phyloP scores from a whole-genome alignment of 805 yeast genomes.

The Candida tammaniensis region DNA sequence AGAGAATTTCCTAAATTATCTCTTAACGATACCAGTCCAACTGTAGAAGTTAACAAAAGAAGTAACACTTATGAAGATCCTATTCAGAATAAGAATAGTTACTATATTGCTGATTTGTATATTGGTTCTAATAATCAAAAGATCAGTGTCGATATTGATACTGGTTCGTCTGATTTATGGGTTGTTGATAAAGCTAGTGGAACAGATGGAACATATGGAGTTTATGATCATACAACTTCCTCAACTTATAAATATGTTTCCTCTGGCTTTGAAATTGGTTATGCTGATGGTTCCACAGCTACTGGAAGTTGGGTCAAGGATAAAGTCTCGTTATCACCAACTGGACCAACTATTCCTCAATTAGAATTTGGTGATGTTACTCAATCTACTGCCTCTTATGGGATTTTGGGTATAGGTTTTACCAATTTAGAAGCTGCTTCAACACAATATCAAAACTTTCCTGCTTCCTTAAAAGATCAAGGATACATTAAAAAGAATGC shows the following conservation, averaged over 20 bases:
- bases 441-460: slow-evolving; percentile 30
- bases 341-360: slow-evolving; percentile 1
- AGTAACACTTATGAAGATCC: slow-evolving; percentile 4
- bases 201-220: slow-evolving; percentile 25
- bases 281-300: slow-evolving; percentile 49
- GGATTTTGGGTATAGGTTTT: slow-evolving; percentile 20
- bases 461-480: slow-evolving; percentile 27
- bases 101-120: slow-evolving; percentile 12
- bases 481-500: slow-evolving; percentile 34
- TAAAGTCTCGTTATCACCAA: slow-evolving; percentile 8
- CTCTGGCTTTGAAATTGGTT: slow-evolving; percentile 36
- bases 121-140: slow-evolving; percentile 24
- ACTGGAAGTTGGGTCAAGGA: slow-evolving; percentile 18
- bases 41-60: slow-evolving; percentile 2
- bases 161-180: slow-evolving; percentile 32
- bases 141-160: slow-evolving; percentile 21
- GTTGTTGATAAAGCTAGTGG: slow-evolving; percentile 13
- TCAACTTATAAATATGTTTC: slow-evolving; percentile 29
- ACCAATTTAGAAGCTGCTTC: slow-evolving; percentile 10
- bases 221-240: slow-evolving; percentile 33
- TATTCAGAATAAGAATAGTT: slow-evolving; percentile 7
- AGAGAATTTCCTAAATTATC: slow-evolving; percentile 1
- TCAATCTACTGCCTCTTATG: slow-evolving; percentile 5
- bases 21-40: neutral
- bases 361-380: slow-evolving; percentile 23